A percentile compares a stretch with the other conserved stretches of the same genome.
Conservation (phyloP, 2,329 filamentous ascomycete genomes). For the Grosmannia serpens region DNA sequence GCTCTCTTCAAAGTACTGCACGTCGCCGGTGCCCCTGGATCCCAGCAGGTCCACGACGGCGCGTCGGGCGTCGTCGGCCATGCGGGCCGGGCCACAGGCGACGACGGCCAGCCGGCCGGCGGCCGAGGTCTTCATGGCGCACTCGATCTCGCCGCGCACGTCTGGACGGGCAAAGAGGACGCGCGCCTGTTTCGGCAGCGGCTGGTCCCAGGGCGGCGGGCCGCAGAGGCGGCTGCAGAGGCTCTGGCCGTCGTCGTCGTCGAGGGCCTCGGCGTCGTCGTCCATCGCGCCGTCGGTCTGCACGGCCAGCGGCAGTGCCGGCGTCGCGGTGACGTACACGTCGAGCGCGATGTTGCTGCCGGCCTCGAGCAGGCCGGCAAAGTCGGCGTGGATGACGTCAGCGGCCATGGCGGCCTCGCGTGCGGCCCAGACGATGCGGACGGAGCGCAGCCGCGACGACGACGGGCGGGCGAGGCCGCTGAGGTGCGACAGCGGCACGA, state of each 20-base stretch:
- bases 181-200: constrained; percentile 10
- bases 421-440: constrained; percentile 12
- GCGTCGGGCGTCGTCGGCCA: constrained; percentile 11
- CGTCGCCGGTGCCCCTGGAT: not conserved
- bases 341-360: constrained; percentile 5
- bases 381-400: constrained; percentile 5
- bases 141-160: constrained; percentile 18
- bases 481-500: constrained; percentile 11
- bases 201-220: not conserved
- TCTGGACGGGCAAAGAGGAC: constrained; percentile 12
- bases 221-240: not conserved
- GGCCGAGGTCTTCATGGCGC: constrained; percentile 13
- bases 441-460: not conserved
- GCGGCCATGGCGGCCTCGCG: constrained; percentile 10
- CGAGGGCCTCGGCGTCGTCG: not conserved
- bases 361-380: not conserved
- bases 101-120: constrained; percentile 10
- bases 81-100: constrained; percentile 10
- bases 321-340: constrained; percentile 7
- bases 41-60: constrained; percentile 7
- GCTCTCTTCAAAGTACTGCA: constrained; percentile 13
- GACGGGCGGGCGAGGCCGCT: constrained; percentile 2
- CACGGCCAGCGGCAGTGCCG: no score
- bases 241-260: not conserved
- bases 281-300: not conserved